phyloP scores from a whole-genome alignment of 2,329 filamentous ascomycete species.

The Botrytis aclada region DNA sequence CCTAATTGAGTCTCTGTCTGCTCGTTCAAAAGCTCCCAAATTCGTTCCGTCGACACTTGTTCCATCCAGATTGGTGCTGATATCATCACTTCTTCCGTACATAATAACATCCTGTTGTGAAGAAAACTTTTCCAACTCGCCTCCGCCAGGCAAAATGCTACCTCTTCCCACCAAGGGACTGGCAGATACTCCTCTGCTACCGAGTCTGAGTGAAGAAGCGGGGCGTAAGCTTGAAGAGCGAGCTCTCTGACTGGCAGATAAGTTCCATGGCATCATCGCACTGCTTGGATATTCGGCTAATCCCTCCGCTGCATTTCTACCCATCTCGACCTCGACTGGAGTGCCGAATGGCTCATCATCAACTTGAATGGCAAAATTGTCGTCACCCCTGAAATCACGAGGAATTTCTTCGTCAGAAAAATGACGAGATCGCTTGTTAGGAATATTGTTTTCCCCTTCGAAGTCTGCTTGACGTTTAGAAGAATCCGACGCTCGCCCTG shows the following conservation, averaged over 20 bases:
- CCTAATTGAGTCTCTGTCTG: conserved; percentile 11
- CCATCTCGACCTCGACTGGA: conserved; percentile 59
- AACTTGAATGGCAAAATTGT: conserved; percentile 42
- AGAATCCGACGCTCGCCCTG: not conserved
- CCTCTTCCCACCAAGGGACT: conserved; percentile 58
- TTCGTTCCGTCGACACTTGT: not conserved
- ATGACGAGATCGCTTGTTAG: not conserved
- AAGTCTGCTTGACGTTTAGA: not conserved
- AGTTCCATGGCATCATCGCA: conserved; percentile 65
- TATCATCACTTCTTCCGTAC: conserved; percentile 7
- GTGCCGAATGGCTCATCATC: conserved; percentile 35
- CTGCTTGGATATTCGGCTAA: conserved; percentile 66
- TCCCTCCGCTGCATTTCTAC: conserved; percentile 62
- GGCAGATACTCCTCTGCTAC: conserved; percentile 52
- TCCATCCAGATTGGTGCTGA: not conserved
- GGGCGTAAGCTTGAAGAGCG: conserved; percentile 38
- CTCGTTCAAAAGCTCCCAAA: not conserved
- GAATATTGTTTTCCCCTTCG: not conserved
- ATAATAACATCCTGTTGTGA: conserved; percentile 19
- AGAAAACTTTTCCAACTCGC: conserved; percentile 30
- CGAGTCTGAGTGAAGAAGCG: conserved; percentile 20
- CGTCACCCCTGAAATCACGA: conserved; percentile 30
- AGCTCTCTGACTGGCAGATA: conserved; percentile 48
- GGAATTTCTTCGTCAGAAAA: conserved; percentile 34
- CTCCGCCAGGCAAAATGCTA: conserved; percentile 24